A percentile compares a stretch with the other conserved stretches of the same genome.
phyloP scores from a whole-genome alignment of 1,139 yeast genomes.

The Neolecta irregularis region DNA sequence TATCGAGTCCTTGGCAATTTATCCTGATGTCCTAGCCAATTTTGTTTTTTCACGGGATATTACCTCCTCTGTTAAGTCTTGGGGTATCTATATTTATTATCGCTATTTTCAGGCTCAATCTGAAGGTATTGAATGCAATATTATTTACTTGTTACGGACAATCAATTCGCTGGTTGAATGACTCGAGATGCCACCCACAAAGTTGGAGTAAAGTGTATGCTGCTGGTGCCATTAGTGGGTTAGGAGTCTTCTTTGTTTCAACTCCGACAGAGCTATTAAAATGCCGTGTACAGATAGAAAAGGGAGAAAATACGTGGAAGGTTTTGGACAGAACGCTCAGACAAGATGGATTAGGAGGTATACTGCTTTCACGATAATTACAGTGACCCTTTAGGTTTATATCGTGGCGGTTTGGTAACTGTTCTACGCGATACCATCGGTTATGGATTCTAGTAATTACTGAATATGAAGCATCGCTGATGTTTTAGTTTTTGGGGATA shows the following conservation, averaged over 20 bases:
- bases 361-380: too few species aligned
- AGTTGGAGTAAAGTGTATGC: too few species aligned
- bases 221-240: conserved; percentile 17
- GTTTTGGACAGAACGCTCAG: conserved; percentile 8
- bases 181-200: conserved; percentile 1
- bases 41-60: neutral
- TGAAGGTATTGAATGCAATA: conserved; percentile 17
- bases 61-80: neutral
- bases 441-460: conserved; percentile 17
- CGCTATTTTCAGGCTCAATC: conserved; percentile 17
- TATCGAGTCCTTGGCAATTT: too few species aligned
- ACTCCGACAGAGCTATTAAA: conserved; percentile 18
- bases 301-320: conserved; percentile 10
- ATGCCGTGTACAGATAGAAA: conserved; percentile 16
- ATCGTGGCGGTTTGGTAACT: conserved; percentile 16
- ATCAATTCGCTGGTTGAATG: neutral
- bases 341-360: too few species aligned
- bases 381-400: conserved; percentile 14
- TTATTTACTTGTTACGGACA: conserved; percentile 2
- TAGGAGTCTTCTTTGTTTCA: conserved; percentile 16
- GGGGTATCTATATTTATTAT: conserved; percentile 17
- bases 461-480: conserved; percentile 1
- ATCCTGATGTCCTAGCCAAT: neutral
- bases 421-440: conserved; percentile 17
- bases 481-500: neutral